Conservation (phyloP, 2,329 filamentous ascomycete species). For the Colletotrichum spaethianum region DNA sequence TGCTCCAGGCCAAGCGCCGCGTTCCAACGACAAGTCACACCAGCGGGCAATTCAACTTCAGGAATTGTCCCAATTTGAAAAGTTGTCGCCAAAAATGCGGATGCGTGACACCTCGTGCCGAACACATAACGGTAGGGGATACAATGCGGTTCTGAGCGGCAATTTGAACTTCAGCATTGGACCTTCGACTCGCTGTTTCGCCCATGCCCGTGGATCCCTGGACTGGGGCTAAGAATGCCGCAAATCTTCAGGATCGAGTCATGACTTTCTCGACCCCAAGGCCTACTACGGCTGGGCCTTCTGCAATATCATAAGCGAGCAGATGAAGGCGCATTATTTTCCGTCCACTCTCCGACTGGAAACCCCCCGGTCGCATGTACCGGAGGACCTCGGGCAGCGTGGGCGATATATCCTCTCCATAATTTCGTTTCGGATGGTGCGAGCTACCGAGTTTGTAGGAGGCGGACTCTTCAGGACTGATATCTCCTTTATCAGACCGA, state of each 20-base stretch:
- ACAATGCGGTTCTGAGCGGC: not conserved
- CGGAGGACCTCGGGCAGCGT: not conserved
- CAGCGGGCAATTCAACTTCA: not conserved
- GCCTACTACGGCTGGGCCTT: not conserved
- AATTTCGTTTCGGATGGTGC: not conserved
- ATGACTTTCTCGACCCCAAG: not conserved
- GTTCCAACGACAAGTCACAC: not conserved
- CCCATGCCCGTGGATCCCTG: not conserved
- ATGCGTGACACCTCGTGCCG: not conserved
- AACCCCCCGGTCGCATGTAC: not conserved
- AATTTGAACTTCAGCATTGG: not conserved
- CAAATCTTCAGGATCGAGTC: not conserved
- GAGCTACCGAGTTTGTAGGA: not conserved
- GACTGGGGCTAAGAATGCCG: not conserved
- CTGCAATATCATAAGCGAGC: not conserved
- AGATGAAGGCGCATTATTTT: not conserved
- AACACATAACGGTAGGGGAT: not conserved
- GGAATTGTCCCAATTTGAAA: constrained; percentile 20
- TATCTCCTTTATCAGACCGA: not conserved
- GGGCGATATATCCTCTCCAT: not conserved
- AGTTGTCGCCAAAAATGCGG: not conserved
- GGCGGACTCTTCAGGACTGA: not conserved
- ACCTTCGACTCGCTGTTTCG: not conserved
- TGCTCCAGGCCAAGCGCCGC: not conserved
- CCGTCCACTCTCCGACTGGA: not conserved